phyloP scores from a whole-genome alignment of 345 rosid genomes.

The Orychophragmus violaceus region DNA sequence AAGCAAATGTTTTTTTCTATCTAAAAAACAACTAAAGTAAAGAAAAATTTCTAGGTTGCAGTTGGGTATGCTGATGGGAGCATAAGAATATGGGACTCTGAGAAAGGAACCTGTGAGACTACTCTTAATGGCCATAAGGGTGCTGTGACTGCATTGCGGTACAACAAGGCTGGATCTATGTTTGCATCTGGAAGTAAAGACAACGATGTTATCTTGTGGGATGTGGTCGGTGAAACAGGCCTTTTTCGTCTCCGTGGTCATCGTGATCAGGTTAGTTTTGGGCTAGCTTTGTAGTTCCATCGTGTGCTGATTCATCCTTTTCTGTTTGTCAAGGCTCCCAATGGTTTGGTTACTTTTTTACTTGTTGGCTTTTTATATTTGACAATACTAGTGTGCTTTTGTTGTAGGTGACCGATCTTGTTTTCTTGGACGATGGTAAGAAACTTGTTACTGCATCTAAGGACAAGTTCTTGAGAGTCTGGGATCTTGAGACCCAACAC shows the following conservation, averaged over 20 bases:
- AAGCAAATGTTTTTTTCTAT: background rate
- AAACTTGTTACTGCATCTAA: constrained; percentile 89
- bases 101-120: constrained; percentile 68
- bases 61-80: constrained; percentile 80
- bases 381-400: background rate
- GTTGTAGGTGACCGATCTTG: constrained; percentile 82
- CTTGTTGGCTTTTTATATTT: background rate
- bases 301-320: too few species aligned
- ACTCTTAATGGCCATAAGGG: constrained; percentile 73
- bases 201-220: constrained; percentile 87
- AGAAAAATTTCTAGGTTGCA: constrained; percentile 27
- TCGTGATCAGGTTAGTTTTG: constrained; percentile 71
- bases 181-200: constrained; percentile 98
- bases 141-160: constrained; percentile 69
- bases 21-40: background rate
- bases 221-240: constrained; percentile 81
- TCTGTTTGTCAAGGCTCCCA: too few species aligned
- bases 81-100: constrained; percentile 79
- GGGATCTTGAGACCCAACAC: constrained; percentile 98
- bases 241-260: constrained; percentile 86
- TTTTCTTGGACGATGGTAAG: constrained; percentile 77
- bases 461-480: constrained; percentile 90
- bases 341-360: background rate
- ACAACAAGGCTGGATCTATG: constrained; percentile 58
- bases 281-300: background rate